Evolutionary conservation across 164 flowering plant species (phyloP).

Genomic region (Dillenia suffruticosa): DNA sequence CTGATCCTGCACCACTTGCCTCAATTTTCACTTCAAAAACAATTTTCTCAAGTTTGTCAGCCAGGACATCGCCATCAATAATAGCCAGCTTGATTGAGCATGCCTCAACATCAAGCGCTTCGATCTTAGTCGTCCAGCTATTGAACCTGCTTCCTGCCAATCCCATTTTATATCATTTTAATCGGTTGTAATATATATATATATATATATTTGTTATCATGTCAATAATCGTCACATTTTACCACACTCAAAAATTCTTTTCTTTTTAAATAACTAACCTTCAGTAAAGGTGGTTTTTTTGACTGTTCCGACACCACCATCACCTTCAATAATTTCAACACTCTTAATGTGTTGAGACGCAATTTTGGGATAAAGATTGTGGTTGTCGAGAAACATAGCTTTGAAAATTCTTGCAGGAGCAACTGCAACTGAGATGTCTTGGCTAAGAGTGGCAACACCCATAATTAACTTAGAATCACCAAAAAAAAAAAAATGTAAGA

Average conservation of each 20-base stretch:
- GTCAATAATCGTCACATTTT: not conserved
- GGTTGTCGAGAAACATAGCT: slow-evolving; percentile 26
- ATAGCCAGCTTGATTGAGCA: slow-evolving; percentile 8
- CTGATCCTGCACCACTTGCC: slow-evolving; percentile 1
- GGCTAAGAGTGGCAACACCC: slow-evolving; percentile 14
- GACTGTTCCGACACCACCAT: slow-evolving; percentile 32
- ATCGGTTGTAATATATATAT: too few relatives aligned
- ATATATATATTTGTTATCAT: not conserved
- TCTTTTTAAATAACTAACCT: slow-evolving; percentile 8
- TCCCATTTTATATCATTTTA: not conserved
- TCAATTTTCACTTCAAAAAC: slow-evolving; percentile 8
- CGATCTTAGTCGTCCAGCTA: slow-evolving; percentile 10
- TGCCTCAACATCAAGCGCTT: slow-evolving; percentile 3
- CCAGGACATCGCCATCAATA: slow-evolving; percentile 9
- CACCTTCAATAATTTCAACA: slow-evolving; percentile 18
- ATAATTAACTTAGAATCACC: slow-evolving; percentile 4
- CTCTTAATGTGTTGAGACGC: slow-evolving; percentile 16
- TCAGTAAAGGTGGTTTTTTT: slow-evolving; percentile 17
- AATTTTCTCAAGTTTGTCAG: slow-evolving; percentile 1
- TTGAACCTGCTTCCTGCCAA: slow-evolving; percentile 5
- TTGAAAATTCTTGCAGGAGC: slow-evolving; percentile 24
- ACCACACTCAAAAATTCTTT: not conserved
- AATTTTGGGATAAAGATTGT: slow-evolving; percentile 25
- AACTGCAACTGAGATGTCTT: slow-evolving; percentile 2
- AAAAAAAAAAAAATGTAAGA: too few relatives aligned